These are phyloP conservation scores for Heimioporus sp. DNA, from an alignment of 768 basidiomycete genomes.

Conservation along the genomic window DNA sequence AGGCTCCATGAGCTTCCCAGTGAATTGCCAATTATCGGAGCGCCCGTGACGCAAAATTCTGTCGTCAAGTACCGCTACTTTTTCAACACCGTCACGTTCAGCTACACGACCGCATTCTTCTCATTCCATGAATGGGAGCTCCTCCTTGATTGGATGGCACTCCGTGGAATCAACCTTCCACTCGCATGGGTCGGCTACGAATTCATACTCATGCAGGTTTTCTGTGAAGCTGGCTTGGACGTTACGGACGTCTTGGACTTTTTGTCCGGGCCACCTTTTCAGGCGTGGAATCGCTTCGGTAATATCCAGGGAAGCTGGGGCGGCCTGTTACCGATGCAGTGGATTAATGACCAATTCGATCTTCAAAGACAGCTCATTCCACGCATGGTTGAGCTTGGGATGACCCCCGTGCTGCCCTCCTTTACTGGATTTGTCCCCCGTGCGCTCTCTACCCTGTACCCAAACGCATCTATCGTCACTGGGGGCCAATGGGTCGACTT, in stretches of 20 bases:
- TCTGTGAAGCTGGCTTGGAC: conserved; percentile 36
- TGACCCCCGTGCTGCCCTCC: conserved; percentile 41
- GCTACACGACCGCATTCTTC: conserved; percentile 42
- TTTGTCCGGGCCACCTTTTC: conserved; percentile 40
- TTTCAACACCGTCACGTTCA: conserved; percentile 44
- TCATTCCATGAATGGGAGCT: conserved; percentile 37
- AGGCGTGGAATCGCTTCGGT: conserved; percentile 43
- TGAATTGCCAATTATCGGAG: conserved; percentile 31
- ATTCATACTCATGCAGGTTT: conserved; percentile 34
- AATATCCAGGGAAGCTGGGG: conserved; percentile 43
- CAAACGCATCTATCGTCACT: conserved; percentile 35
- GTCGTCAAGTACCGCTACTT: conserved; percentile 41
- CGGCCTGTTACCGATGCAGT: conserved; percentile 34
- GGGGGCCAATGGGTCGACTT: conserved; percentile 38
- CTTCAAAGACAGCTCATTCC: conserved; percentile 36
- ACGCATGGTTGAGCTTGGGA: conserved; percentile 42
- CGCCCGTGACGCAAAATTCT: conserved; percentile 29
- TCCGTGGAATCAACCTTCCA: conserved; percentile 41
- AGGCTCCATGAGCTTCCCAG: conserved; percentile 32
- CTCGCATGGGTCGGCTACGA: conserved; percentile 44
- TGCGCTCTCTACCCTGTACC: conserved; percentile 28
- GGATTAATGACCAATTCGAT: conserved; percentile 37
- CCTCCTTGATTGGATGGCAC: conserved; percentile 41
- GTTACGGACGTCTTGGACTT: conserved; percentile 35
- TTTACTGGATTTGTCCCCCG: conserved; percentile 43